phyloP scores from a whole-genome alignment of 1,284 basidiomycete genomes.

The Tilletia horrida region DNA sequence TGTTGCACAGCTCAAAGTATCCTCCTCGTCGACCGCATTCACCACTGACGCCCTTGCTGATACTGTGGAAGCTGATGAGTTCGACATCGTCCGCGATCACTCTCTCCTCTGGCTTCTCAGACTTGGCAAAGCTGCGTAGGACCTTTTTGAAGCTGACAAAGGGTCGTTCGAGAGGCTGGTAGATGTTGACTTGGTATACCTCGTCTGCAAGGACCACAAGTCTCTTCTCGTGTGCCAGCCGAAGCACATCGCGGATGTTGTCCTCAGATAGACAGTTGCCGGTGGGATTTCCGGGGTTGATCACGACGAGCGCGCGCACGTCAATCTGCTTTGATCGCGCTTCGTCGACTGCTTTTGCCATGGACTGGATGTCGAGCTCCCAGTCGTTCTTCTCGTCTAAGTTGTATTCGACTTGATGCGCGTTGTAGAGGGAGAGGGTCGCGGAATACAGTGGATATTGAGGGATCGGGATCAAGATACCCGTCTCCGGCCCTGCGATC shows the following conservation, averaged over 20 bases:
- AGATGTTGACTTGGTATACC: conserved; percentile 53
- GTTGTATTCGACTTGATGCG: conserved; percentile 80
- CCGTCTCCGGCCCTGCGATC: conserved; percentile 65
- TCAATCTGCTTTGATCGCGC: conserved; percentile 64
- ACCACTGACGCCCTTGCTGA: conserved; percentile 51
- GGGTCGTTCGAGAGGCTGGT: conserved; percentile 43
- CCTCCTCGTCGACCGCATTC: conserved; percentile 53
- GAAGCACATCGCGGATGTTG: conserved; percentile 46
- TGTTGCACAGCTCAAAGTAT: conserved; percentile 52
- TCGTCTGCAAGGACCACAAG: conserved; percentile 53
- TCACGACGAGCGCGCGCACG: conserved; percentile 49
- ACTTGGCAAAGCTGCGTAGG: conserved; percentile 41
- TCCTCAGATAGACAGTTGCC: conserved; percentile 44
- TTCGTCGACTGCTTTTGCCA: conserved; percentile 68
- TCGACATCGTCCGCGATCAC: conserved; percentile 44
- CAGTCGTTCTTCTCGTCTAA: conserved; percentile 79
- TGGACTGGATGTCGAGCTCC: conserved; percentile 73
- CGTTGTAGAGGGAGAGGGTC: conserved; percentile 78
- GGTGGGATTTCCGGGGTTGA: conserved; percentile 54
- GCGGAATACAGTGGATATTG: conserved; percentile 98
- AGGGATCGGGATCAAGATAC: conserved; percentile 90
- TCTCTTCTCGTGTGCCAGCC: conserved; percentile 45
- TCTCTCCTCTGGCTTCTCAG: conserved; percentile 31
- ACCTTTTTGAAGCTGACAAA: conserved; percentile 53
- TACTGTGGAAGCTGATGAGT: conserved; percentile 51